Conservation (phyloP, 768 basidiomycete species). For the Kwoniella dendrophila region DNA sequence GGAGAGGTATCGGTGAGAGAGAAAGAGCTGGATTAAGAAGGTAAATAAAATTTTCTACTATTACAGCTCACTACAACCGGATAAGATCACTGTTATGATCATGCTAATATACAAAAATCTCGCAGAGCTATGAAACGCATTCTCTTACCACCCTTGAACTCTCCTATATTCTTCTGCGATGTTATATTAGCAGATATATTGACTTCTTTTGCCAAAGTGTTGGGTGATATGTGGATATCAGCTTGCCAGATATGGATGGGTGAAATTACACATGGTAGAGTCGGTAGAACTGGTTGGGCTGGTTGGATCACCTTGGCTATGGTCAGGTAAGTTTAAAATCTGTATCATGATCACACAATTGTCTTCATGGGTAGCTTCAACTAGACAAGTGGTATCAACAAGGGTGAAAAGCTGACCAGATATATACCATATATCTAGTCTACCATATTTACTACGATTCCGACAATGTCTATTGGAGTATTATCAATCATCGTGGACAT, state of each 20-base stretch:
- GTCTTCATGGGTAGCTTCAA: neutral
- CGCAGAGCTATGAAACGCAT: conserved; percentile 74
- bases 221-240: conserved; percentile 92
- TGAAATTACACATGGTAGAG: conserved; percentile 70
- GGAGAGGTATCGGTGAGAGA: conserved; percentile 64
- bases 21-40: conserved; percentile 76
- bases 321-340: conserved; percentile 69
- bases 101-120: no score
- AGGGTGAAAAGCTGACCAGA: neutral
- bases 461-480: conserved; percentile 94
- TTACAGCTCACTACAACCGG: neutral
- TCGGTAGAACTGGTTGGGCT: conserved; percentile 66
- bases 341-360: neutral
- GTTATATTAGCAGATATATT: conserved; percentile 92
- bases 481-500: conserved; percentile 65
- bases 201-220: conserved; percentile 94
- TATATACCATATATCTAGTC: conserved; percentile 57
- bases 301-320: conserved; percentile 78
- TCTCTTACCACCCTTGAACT: conserved; percentile 65
- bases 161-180: conserved; percentile 81
- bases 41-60: conserved; percentile 62
- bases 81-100: neutral
- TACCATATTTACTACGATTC: conserved; percentile 88
- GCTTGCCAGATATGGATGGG: conserved; percentile 82
- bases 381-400: neutral